Conservation (phyloP, 106 monocot species). For the Narthecium ossifragum region DNA sequence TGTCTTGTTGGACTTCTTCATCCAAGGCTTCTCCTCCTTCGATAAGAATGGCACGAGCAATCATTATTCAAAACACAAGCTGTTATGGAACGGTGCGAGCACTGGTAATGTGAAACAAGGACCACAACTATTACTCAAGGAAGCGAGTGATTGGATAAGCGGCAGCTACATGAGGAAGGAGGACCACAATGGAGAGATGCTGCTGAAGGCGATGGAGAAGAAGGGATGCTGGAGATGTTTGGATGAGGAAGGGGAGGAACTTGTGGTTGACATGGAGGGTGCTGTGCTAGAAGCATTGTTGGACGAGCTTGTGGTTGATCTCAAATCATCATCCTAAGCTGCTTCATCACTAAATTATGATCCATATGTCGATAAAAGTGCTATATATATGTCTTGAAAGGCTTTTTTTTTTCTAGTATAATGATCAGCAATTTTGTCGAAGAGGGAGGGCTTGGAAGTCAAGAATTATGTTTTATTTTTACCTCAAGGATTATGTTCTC, state of each 20-base stretch:
- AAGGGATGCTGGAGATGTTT: slow-evolving; percentile 44
- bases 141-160: slow-evolving; percentile 35
- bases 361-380: no score
- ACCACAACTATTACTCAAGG: slow-evolving; percentile 11
- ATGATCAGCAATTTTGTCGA: not conserved
- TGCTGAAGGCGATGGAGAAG: slow-evolving; percentile 34
- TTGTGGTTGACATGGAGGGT: slow-evolving; percentile 16
- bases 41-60: no score
- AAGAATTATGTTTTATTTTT: no score
- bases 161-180: slow-evolving; percentile 8
- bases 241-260: slow-evolving; percentile 13
- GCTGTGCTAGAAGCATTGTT: slow-evolving; percentile 15
- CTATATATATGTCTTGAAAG: no score
- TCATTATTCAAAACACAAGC: no score
- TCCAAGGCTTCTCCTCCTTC: slow-evolving; percentile 18
- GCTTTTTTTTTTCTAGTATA: not conserved
- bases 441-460: not conserved
- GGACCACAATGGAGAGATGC: slow-evolving; percentile 6
- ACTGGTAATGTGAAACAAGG: not conserved
- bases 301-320: slow-evolving; percentile 33
- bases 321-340: no score
- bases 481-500: no score
- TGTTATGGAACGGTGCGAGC: no score
- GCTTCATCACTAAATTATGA: no score
- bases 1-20: slow-evolving; percentile 55